Percentiles rank a stretch among this genome's conserved stretches.
Evolutionary conservation across 2,329 filamentous ascomycete genomes (phyloP).

Genomic region (Incumbomyces delicatus): DNA sequence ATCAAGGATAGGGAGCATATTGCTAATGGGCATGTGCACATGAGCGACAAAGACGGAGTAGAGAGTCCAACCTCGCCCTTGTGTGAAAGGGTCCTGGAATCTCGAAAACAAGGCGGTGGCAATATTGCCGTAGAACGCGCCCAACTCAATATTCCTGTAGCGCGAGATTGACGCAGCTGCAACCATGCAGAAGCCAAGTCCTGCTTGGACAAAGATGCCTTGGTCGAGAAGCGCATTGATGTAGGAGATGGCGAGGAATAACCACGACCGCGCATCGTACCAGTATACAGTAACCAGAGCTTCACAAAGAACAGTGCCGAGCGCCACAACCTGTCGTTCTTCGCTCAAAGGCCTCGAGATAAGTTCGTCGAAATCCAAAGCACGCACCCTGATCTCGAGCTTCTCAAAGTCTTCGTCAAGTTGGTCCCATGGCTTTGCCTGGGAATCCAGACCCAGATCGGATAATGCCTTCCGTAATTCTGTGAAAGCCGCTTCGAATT

Average conservation of each 20-base stretch:
- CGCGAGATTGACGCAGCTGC: constrained; percentile 47
- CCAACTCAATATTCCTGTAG: constrained; percentile 48
- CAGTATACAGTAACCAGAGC: constrained; percentile 51
- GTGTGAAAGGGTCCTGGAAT: constrained; percentile 45
- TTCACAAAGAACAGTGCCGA: constrained; percentile 48
- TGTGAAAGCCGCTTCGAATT: constrained; percentile 58
- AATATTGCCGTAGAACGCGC: constrained; percentile 43
- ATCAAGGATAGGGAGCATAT: constrained; percentile 44
- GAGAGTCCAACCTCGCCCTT: constrained; percentile 47
- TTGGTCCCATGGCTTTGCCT: constrained; percentile 59
- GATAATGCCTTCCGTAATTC: constrained; percentile 61
- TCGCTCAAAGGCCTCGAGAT: constrained; percentile 32
- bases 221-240: constrained; percentile 46
- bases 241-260: constrained; percentile 49
- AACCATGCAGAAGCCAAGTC: constrained; percentile 49
- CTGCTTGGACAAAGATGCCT: constrained; percentile 48
- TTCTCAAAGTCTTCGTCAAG: constrained; percentile 67
- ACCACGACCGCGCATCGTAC: constrained; percentile 51
- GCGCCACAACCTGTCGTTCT: constrained; percentile 33
- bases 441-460: constrained; percentile 58
- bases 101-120: constrained; percentile 43
- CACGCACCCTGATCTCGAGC: constrained; percentile 50
- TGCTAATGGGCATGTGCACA: constrained; percentile 42
- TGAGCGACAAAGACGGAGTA: constrained; percentile 55
- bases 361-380: constrained; percentile 40